phyloP scores from a whole-genome alignment of 1,284 basidiomycete species.

The Ustilago cynodontis region DNA sequence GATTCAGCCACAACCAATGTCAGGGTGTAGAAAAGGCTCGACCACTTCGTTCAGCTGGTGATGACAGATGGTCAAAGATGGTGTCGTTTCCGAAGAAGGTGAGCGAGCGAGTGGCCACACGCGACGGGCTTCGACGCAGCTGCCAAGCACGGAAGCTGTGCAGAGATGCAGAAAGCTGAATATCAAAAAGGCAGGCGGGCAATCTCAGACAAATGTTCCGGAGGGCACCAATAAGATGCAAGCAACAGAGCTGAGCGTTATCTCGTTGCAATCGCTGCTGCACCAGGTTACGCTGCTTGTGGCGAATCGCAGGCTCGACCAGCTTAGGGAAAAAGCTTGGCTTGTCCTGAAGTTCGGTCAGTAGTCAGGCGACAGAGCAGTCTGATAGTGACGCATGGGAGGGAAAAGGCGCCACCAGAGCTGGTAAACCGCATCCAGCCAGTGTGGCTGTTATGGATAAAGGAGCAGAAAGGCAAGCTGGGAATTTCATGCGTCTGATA shows the following conservation, averaged over 20 bases:
- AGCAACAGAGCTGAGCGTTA: conserved; percentile 3
- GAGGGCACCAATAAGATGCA: conserved; percentile 1
- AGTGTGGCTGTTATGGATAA: conserved; percentile 9
- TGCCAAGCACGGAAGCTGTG: conserved; percentile 5
- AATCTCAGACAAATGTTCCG: conserved; percentile 1
- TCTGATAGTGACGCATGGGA: conserved; percentile 7
- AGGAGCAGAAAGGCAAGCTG: not conserved
- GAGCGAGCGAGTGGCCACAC: not conserved
- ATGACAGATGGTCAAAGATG: too few species aligned
- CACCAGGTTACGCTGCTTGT: not conserved
- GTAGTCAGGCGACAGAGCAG: not conserved
- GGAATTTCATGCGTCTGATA: conserved; percentile 18
- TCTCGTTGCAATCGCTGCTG: not conserved
- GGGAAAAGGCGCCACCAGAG: not conserved
- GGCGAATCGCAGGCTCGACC: conserved; percentile 2
- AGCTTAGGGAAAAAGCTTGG: conserved; percentile 5
- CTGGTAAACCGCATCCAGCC: conserved; percentile 2
- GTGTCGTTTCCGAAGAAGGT: too few species aligned
- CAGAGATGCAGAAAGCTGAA: conserved; percentile 1
- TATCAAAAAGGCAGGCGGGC: not conserved
- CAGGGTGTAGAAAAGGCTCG: too few species aligned
- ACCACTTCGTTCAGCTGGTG: too few species aligned
- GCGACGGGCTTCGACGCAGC: not conserved
- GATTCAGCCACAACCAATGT: too few species aligned
- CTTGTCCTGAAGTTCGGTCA: not conserved